Base-by-base conservation (phyloP, 2,329 filamentous ascomycete species). In the Cordyceps fumosorosea region DNA sequence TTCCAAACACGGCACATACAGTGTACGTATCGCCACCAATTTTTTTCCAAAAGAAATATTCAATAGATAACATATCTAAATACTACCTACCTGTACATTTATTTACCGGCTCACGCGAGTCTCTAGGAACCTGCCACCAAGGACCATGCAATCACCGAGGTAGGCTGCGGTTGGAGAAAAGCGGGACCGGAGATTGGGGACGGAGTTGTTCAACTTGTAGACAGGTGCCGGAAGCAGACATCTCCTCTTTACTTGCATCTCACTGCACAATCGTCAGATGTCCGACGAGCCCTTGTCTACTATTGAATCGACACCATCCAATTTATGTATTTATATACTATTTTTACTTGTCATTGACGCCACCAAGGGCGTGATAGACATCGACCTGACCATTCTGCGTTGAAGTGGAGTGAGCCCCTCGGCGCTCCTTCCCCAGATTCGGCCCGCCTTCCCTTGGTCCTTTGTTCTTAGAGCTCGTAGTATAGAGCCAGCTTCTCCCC, bases 401-500 rank as follows among this genome's bases (percentile, higher is more conserved):
- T 22, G 3, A 52, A 52, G 56, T 52, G 56, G 57, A 60, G 57
- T 59, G 45, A 59, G 34, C 45, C 10, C 32, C 20, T 51, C 44
- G 56, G 20, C 34, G 34, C 37, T 7, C 52, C 24, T 60, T 59
- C 56, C 57, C 48, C 57, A 45, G 57, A 53, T 53, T 60, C 48
- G 24, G 48, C 26, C 26, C 48, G 24, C 34, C 18, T 6, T 37
- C 8, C 34, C 11, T 37, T 4, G 12, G 24, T 37, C 50, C n/a
- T 22, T 20, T 16, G 45, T 10, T 26, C 8, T 24, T 11, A 8
- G 8, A 22, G 44, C 44, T 47, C 6, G n/a, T n/a, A n/a, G n/a
- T n/a, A n/a, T n/a, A n/a, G n/a, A n/a, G n/a, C n/a, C n/a, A n/a
- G n/a, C n/a, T n/a, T n/a, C n/a, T n/a, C 3, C 20, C 26, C 34